phyloP scores from a whole-genome alignment of 2,329 filamentous ascomycete genomes.

The Diaporthe aspalathi region DNA sequence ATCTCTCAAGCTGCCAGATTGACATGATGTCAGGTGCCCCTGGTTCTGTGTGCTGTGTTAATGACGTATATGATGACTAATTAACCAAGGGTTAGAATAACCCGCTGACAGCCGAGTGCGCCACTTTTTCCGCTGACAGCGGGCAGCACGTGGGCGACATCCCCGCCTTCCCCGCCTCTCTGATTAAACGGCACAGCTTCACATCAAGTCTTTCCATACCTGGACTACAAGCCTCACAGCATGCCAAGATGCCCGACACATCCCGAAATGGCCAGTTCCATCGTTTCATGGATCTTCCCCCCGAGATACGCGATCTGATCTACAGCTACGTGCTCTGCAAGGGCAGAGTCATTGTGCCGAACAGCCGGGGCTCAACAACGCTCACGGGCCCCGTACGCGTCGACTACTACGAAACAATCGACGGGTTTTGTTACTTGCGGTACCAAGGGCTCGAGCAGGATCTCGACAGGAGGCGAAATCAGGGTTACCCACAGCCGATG shows the following conservation, averaged over 20 bases:
- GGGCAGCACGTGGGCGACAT: too few relatives aligned
- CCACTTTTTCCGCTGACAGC: too few relatives aligned
- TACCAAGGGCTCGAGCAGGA: neutral
- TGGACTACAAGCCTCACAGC: neutral
- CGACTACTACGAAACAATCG: neutral
- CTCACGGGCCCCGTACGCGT: neutral
- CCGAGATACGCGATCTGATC: constrained; percentile 28
- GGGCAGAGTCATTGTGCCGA: constrained; percentile 24
- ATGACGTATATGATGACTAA: too few relatives aligned
- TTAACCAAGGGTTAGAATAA: too few relatives aligned
- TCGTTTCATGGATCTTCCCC: constrained; percentile 30
- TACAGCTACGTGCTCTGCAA: constrained; percentile 10
- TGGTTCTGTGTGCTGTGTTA: too few relatives aligned
- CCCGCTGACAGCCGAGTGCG: too few relatives aligned
- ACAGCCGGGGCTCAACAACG: neutral
- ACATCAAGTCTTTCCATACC: too few relatives aligned
- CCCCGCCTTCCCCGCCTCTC: too few relatives aligned
- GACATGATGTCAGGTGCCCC: too few relatives aligned
- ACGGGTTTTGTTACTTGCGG: neutral
- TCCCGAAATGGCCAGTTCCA: constrained; percentile 4
- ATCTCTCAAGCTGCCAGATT: too few relatives aligned
- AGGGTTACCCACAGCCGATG: neutral
- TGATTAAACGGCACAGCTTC: too few relatives aligned
- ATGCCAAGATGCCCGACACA: neutral
- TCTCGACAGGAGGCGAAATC: too few relatives aligned